A percentile compares a stretch with the other conserved stretches of the same genome.
Evolutionary conservation across 2,329 filamentous ascomycete genomes (phyloP).

Genomic region (Blastomyces emzantsi): DNA sequence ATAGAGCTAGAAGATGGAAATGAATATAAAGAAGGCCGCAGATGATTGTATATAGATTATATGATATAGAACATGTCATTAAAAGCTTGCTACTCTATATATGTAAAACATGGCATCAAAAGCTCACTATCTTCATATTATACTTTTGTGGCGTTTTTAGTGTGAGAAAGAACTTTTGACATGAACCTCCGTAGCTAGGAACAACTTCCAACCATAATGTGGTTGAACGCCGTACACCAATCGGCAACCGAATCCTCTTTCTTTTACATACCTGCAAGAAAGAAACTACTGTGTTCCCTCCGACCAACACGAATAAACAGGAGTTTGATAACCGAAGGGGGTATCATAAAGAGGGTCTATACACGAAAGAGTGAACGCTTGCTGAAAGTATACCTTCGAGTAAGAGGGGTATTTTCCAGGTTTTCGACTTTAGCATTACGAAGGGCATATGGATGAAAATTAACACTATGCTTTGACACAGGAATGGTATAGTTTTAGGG

Average conservation of each 20-base stretch:
- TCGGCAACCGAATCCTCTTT: neutral
- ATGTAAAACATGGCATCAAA: too few relatives aligned
- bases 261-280: neutral
- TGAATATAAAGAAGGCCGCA: slow-evolving; percentile 7
- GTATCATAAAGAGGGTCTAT: neutral
- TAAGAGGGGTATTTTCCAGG: neutral
- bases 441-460: neutral
- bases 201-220: too few relatives aligned
- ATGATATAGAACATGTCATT: neutral
- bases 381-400: neutral
- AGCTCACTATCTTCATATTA: too few relatives aligned
- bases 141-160: too few relatives aligned
- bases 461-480: neutral
- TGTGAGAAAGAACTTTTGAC: too few relatives aligned
- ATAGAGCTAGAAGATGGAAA: slow-evolving; percentile 4
- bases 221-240: too few relatives aligned
- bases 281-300: neutral
- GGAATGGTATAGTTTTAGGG: neutral
- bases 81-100: too few relatives aligned
- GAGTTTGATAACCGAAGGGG: neutral
- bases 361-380: neutral
- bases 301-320: neutral
- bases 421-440: neutral
- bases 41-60: neutral
- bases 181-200: too few relatives aligned